Percentiles rank a stretch among this genome's conserved stretches.
Conservation (phyloP, 805 yeast genomes). For the Ogataea paraovalis region DNA sequence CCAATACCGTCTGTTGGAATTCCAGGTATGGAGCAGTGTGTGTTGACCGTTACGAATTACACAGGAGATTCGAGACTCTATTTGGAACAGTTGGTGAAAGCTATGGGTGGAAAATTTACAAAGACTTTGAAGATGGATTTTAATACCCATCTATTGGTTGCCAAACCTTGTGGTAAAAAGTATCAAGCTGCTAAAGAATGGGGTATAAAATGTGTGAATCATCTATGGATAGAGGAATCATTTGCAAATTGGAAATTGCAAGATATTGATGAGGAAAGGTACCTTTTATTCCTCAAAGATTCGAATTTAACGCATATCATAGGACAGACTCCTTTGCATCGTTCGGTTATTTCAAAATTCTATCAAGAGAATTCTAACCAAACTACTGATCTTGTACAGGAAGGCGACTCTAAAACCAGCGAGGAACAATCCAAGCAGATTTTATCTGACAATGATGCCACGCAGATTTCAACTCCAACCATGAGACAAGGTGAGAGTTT, state of each 20-base stretch:
- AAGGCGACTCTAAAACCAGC: neutral
- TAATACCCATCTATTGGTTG: conserved; percentile 71
- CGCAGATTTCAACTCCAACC: too few species aligned
- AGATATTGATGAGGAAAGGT: conserved; percentile 44
- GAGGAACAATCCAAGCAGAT: neutral
- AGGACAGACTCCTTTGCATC: conserved; percentile 45
- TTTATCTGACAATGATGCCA: too few species aligned
- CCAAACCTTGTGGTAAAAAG: conserved; percentile 67
- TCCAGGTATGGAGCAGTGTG: conserved; percentile 45
- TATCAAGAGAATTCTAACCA: conserved; percentile 18
- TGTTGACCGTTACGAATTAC: conserved; percentile 72
- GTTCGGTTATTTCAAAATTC: conserved; percentile 38
- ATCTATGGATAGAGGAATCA: conserved; percentile 85
- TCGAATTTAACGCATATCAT: conserved; percentile 42
- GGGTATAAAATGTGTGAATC: conserved; percentile 66
- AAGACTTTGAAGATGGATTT: conserved; percentile 51
- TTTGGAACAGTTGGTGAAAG: conserved; percentile 54
- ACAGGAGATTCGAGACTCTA: conserved; percentile 81
- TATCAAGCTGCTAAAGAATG: conserved; percentile 70
- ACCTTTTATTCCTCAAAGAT: conserved; percentile 38
- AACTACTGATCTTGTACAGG: neutral
- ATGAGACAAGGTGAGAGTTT: too few species aligned
- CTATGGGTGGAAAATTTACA: conserved; percentile 76
- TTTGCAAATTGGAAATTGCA: conserved; percentile 57
- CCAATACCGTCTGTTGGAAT: conserved; percentile 50